These are phyloP conservation scores for Catunica adiposa DNA, from an alignment of 2,329 filamentous ascomycete species.

Conservation along the genomic window DNA sequence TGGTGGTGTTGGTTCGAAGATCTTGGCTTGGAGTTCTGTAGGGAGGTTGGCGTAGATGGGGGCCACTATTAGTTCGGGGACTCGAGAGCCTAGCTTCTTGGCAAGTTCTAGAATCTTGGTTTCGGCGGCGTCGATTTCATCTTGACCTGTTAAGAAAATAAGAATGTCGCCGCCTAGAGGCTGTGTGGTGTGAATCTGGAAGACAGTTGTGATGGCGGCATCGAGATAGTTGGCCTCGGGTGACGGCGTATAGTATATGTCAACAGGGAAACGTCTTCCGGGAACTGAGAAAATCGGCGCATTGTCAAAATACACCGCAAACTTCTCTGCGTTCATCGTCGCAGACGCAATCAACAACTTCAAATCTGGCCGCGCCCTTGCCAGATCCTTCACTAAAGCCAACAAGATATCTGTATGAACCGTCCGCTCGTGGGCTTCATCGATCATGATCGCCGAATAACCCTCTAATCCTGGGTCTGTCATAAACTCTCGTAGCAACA, in stretches of 20 bases:
- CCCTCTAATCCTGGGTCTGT: conserved; percentile 69
- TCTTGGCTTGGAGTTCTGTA: conserved; percentile 77
- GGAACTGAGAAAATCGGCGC: conserved; percentile 91
- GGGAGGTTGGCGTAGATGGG: conserved; percentile 92
- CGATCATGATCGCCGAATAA: conserved; percentile 86
- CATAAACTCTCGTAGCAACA: conserved; percentile 78
- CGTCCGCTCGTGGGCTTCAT: conserved; percentile 91
- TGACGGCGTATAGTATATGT: conserved; percentile 77
- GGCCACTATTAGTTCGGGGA: conserved; percentile 75
- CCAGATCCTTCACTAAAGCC: conserved; percentile 76
- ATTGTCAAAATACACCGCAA: conserved; percentile 79
- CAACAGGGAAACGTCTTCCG: conserved; percentile 73
- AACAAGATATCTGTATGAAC: conserved; percentile 82
- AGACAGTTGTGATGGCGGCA: conserved; percentile 80
- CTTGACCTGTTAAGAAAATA: conserved; percentile 87
- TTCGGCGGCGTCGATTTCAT: conserved; percentile 84
- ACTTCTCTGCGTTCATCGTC: conserved; percentile 86
- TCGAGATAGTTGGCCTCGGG: conserved; percentile 90
- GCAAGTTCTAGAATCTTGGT: conserved; percentile 72
- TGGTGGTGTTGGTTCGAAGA: conserved; percentile 82
- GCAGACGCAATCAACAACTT: conserved; percentile 87
- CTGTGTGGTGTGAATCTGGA: conserved; percentile 85
- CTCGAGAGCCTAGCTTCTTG: conserved; percentile 66
- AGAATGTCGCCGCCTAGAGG: conserved; percentile 66
- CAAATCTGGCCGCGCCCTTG: conserved; percentile 64